phyloP scores from a whole-genome alignment of 331 rosid genomes.

The Cydonia oblonga region DNA sequence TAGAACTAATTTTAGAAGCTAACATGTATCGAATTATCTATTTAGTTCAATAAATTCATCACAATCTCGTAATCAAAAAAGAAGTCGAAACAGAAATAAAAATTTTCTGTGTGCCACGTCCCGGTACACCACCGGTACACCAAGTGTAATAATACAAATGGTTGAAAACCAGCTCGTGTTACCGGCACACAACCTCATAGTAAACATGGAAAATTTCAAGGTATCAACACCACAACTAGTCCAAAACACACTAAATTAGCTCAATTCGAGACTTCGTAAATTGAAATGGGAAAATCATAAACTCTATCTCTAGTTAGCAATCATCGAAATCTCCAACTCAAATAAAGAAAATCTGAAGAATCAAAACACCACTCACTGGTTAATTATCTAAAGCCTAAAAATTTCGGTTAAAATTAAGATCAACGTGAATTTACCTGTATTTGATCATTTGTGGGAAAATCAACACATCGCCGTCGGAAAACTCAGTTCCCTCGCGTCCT shows the following conservation, averaged over 20 bases:
- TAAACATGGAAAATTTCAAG: neutral
- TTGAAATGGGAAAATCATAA: neutral
- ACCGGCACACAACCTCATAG: no score
- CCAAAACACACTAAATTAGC: neutral
- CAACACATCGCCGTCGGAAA: conserved; percentile 70
- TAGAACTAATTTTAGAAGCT: neutral
- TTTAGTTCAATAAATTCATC: neutral
- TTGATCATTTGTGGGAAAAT: conserved; percentile 80
- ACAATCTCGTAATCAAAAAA: neutral
- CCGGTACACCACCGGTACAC: no score
- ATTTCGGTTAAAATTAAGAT: neutral
- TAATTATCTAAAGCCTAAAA: neutral
- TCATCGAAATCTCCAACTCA: neutral
- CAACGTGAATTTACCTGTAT: conserved; percentile 37
- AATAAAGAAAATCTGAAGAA: neutral
- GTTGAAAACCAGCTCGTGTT: no score
- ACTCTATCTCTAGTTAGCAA: neutral
- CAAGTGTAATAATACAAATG: no score
- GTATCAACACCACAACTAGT: no score
- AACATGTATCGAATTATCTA: neutral
- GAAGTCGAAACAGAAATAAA: neutral
- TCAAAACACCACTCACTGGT: neutral
- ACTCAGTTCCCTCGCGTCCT: conserved; percentile 46
- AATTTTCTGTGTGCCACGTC: no score
- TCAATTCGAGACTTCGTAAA: neutral